Conservation (phyloP, 2,329 filamentous ascomycete species). For the Macrophomina phaseolina region DNA sequence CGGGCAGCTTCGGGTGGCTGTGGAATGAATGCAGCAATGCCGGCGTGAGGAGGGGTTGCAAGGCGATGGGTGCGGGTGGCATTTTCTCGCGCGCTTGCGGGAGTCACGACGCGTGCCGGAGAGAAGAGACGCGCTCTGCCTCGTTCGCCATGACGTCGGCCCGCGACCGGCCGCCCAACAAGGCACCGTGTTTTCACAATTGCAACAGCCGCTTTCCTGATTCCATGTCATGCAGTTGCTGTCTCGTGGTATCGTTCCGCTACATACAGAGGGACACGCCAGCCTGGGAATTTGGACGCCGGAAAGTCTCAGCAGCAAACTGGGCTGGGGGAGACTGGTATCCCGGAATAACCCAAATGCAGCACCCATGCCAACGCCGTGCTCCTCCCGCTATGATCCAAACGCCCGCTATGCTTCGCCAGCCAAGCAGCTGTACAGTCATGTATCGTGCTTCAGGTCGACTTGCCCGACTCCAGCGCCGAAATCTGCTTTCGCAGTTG, state of each 20-base stretch:
- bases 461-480: conserved; percentile 46
- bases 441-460: conserved; percentile 29
- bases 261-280: conserved; percentile 17
- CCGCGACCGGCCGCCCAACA: background rate
- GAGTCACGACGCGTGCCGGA: conserved; percentile 12
- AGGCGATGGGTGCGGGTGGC: conserved; percentile 24
- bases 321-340: conserved; percentile 5
- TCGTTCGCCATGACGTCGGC: conserved; percentile 8
- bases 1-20: conserved; percentile 50
- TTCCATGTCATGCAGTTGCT: background rate
- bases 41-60: conserved; percentile 48
- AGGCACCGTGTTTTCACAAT: background rate
- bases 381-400: conserved; percentile 25
- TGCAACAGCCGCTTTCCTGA: background rate
- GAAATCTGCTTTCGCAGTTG: conserved; percentile 54
- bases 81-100: conserved; percentile 16
- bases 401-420: conserved; percentile 27
- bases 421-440: conserved; percentile 27
- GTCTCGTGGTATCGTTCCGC: conserved; percentile 11
- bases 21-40: conserved; percentile 51
- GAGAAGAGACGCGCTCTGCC: background rate
- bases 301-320: conserved; percentile 14
- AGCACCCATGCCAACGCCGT: conserved; percentile 26
- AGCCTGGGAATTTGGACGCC: conserved; percentile 1
- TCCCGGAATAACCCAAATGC: conserved; percentile 16